Conservation (phyloP, 1,139 yeast species). For the Magnusiomyces paraingens region DNA sequence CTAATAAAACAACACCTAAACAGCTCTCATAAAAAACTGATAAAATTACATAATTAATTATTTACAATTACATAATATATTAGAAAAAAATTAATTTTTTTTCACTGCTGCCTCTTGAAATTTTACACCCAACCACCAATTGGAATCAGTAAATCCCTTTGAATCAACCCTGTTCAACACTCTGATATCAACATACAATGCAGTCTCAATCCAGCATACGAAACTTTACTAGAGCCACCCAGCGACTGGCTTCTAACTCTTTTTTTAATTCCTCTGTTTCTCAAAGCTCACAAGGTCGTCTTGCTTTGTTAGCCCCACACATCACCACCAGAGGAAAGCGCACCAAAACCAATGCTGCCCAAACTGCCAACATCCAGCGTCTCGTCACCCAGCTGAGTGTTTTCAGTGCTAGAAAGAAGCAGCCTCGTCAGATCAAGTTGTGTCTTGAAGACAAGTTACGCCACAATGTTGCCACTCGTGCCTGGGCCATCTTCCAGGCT, state of each 20-base stretch:
- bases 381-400: slow-evolving; percentile 53
- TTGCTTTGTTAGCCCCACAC: slow-evolving; percentile 5
- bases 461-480: slow-evolving; percentile 75
- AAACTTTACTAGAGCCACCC: neutral
- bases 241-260: neutral
- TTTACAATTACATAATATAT: neutral
- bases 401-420: slow-evolving; percentile 78
- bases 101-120: neutral
- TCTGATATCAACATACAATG: neutral
- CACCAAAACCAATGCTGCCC: slow-evolving; percentile 34
- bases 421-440: slow-evolving; percentile 71
- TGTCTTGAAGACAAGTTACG: slow-evolving; percentile 78
- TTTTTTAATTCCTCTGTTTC: neutral
- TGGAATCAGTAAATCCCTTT: too few relatives aligned
- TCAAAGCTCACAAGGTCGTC: neutral
- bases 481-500: slow-evolving; percentile 66
- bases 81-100: neutral
- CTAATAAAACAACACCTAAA: too few relatives aligned
- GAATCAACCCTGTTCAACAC: neutral
- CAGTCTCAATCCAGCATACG: slow-evolving; percentile 3
- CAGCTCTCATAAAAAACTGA: neutral
- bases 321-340: slow-evolving; percentile 37
- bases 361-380: slow-evolving; percentile 62
- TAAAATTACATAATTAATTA: neutral
- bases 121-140: neutral